Conservation (phyloP, 2,329 filamentous ascomycete genomes). For the Arachnopeziza araneosa region DNA sequence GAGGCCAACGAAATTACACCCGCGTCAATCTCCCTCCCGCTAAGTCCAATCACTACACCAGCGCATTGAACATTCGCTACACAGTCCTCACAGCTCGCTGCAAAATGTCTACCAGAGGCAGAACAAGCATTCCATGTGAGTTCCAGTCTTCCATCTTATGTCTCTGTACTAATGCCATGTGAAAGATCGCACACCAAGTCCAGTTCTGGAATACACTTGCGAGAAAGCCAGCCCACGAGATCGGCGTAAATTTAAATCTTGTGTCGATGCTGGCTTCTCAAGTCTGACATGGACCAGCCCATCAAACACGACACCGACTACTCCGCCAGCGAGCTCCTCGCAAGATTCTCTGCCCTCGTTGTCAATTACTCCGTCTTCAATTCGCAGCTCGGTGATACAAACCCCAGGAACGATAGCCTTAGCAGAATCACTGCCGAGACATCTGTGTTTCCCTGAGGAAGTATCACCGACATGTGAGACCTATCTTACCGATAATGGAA, state of each 20-base stretch:
- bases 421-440: background rate
- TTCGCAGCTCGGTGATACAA: background rate
- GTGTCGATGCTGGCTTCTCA: background rate
- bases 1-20: background rate
- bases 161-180: background rate
- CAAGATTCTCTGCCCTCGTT: background rate
- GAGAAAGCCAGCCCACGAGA: background rate
- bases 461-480: background rate
- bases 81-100: background rate
- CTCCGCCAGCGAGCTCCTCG: background rate
- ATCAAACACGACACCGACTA: background rate
- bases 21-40: background rate
- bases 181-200: background rate
- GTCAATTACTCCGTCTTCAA: background rate
- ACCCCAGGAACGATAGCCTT: background rate
- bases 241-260: background rate
- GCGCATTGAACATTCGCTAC: background rate
- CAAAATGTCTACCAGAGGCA: background rate
- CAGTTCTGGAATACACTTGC: background rate
- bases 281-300: background rate
- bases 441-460: background rate
- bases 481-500: background rate
- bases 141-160: background rate
- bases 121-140: background rate
- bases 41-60: background rate